Conservation (phyloP, 2,329 filamentous ascomycete genomes). For the Xylaria hypoxylon region DNA sequence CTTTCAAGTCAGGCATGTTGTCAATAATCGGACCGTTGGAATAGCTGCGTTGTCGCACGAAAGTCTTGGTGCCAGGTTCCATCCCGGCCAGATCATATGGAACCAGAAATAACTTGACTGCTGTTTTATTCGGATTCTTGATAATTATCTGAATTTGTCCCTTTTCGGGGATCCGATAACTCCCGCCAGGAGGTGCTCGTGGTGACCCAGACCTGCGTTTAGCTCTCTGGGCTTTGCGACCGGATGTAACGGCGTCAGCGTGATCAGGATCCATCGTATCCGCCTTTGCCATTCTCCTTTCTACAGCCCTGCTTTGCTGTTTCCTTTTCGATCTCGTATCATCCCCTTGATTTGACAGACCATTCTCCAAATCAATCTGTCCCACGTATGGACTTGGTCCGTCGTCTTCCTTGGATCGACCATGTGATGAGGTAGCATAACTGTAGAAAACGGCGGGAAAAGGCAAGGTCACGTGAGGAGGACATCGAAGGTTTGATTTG, state of each 20-base stretch:
- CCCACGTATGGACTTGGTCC: slow-evolving; percentile 97
- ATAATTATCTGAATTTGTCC: slow-evolving; percentile 97
- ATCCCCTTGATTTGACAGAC: slow-evolving; percentile 67
- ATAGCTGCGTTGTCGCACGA: slow-evolving; percentile 93
- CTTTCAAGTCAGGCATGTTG: slow-evolving; percentile 57
- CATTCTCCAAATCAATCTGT: slow-evolving; percentile 89
- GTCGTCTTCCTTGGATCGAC: slow-evolving; percentile 75
- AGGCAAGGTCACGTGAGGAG: slow-evolving; percentile 87
- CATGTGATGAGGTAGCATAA: slow-evolving; percentile 77
- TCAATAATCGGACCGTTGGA: slow-evolving; percentile 88
- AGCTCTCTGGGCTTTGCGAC: slow-evolving; percentile 50
- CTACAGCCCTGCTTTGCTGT: slow-evolving; percentile 58
- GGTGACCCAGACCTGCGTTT: slow-evolving; percentile 70
- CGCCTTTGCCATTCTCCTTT: slow-evolving; percentile 52
- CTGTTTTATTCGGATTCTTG: slow-evolving; percentile 98
- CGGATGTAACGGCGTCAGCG: slow-evolving; percentile 40
- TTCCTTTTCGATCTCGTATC: slow-evolving; percentile 62
- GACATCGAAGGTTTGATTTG: slow-evolving; percentile 85
- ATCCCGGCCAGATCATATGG: slow-evolving; percentile 94
- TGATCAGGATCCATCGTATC: slow-evolving; percentile 44
- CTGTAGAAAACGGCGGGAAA: slow-evolving; percentile 98
- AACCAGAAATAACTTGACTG: slow-evolving; percentile 93
- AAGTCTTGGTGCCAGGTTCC: slow-evolving; percentile 94
- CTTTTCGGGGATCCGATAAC: slow-evolving; percentile 92
- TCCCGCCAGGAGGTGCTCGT: slow-evolving; percentile 82